Conservation (phyloP, 2,329 filamentous ascomycete species). For the Phialemoniopsis sp. region DNA sequence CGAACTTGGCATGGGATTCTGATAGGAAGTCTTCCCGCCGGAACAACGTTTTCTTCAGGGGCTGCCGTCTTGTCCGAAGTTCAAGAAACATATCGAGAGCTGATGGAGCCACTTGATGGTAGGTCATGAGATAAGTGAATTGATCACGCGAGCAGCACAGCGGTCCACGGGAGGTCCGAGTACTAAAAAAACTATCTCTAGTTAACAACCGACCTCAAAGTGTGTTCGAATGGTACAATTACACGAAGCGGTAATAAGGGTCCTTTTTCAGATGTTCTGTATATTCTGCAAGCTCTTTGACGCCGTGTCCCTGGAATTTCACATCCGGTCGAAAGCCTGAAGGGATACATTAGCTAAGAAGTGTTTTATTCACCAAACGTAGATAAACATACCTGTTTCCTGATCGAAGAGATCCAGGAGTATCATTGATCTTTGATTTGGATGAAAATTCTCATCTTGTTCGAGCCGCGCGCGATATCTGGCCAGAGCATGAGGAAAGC, state of each 20-base stretch:
- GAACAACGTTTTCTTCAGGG: constrained; percentile 8
- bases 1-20: constrained; percentile 1
- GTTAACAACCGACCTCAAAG: background rate
- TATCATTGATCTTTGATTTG: too few species aligned
- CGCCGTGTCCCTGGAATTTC: background rate
- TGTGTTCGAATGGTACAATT: background rate
- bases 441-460: too few species aligned
- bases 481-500: too few species aligned
- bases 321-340: background rate
- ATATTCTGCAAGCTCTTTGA: background rate
- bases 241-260: background rate
- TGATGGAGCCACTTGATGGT: constrained; percentile 16
- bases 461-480: too few species aligned
- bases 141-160: background rate
- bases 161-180: background rate
- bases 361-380: background rate
- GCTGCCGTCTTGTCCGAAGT: constrained; percentile 6
- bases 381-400: too few species aligned
- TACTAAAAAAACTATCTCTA: background rate
- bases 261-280: background rate
- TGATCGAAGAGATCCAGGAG: too few species aligned
- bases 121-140: constrained; percentile 7
- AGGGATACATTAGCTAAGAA: background rate
- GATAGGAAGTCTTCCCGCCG: constrained; percentile 11
- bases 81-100: constrained; percentile 14